phyloP scores from a whole-genome alignment of 1,284 basidiomycete genomes.

The Austroboletus niveus region DNA sequence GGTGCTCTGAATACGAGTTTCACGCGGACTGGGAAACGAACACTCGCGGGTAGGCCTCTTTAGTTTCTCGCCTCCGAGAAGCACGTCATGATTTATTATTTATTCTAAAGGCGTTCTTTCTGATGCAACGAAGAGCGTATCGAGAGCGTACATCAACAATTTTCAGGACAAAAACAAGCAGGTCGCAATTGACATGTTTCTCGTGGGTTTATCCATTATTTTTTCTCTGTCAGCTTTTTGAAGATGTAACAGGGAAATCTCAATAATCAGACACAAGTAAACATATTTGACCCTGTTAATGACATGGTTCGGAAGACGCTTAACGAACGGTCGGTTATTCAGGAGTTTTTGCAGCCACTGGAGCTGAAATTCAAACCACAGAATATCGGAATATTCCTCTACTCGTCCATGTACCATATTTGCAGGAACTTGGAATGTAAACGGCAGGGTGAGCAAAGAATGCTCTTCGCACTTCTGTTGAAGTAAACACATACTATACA shows the following conservation, averaged over 20 bases:
- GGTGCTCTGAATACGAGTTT: slow-evolving; percentile 96
- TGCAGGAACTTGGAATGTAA: slow-evolving; percentile 94
- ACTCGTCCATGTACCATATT: slow-evolving; percentile 75
- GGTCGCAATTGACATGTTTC: slow-evolving; percentile 90
- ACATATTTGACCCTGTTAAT: slow-evolving; percentile 93
- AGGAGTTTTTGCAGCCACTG: neutral
- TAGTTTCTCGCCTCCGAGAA: neutral
- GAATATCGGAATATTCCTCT: slow-evolving; percentile 84
- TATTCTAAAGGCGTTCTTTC: slow-evolving; percentile 69
- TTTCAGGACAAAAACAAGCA: slow-evolving; percentile 98
- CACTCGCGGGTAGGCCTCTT: slow-evolving; percentile 64
- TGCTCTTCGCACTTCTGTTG: slow-evolving; percentile 8
- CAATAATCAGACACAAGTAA: slow-evolving; percentile 82
- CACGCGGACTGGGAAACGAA: slow-evolving; percentile 92
- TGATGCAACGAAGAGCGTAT: slow-evolving; percentile 96
- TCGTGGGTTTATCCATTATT: slow-evolving; percentile 49
- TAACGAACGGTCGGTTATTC: slow-evolving; percentile 51
- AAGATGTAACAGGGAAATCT: slow-evolving; percentile 74
- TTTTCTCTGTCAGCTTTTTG: neutral
- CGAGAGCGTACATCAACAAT: slow-evolving; percentile 95
- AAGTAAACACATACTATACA: slow-evolving; percentile 31
- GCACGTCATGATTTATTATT: slow-evolving; percentile 6
- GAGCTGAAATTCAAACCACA: slow-evolving; percentile 29
- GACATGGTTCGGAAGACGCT: slow-evolving; percentile 79
- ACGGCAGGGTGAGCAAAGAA: slow-evolving; percentile 64